Conservation (phyloP, 2,329 filamentous ascomycete species). For the Clonostachys byssicola region DNA sequence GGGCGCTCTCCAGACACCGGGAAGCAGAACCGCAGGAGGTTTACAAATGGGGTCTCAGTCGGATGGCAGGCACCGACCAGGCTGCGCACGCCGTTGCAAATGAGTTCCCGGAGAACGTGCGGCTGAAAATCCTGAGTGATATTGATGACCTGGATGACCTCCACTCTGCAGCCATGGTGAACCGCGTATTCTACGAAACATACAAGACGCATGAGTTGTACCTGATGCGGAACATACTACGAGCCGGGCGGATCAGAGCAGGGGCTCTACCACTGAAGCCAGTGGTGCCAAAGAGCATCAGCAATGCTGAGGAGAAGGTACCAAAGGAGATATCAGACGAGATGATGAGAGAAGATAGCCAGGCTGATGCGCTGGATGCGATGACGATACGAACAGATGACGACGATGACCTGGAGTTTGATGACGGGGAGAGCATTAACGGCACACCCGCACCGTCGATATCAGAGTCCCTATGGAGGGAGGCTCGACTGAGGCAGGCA, state of each 20-base stretch:
- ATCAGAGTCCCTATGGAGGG: slow-evolving; percentile 1
- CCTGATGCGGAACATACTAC: slow-evolving; percentile 28
- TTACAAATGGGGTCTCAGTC: slow-evolving; percentile 14
- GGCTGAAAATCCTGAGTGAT: slow-evolving; percentile 31
- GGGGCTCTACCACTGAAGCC: slow-evolving; percentile 7
- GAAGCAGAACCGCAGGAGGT: slow-evolving; percentile 27
- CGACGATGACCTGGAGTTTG: slow-evolving; percentile 5
- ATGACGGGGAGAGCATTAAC: slow-evolving; percentile 7
- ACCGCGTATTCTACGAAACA: slow-evolving; percentile 34
- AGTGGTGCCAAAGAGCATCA: slow-evolving; percentile 11
- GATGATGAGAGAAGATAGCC: slow-evolving; percentile 17
- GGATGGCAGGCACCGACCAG: slow-evolving; percentile 24
- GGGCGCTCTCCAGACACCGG: slow-evolving; percentile 38
- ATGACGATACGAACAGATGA: slow-evolving; percentile 18
- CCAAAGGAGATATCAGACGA: slow-evolving; percentile 19
- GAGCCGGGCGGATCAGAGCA: slow-evolving; percentile 14
- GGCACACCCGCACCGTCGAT: slow-evolving; percentile 8
- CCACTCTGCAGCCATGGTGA: slow-evolving; percentile 33
- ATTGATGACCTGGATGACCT: slow-evolving; percentile 35
- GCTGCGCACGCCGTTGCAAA: slow-evolving; percentile 20
- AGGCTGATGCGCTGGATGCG: slow-evolving; percentile 9
- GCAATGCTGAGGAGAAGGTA: slow-evolving; percentile 26
- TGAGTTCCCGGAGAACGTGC: slow-evolving; percentile 27
- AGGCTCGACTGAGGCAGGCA: neutral
- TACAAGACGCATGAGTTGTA: slow-evolving; percentile 38